These are phyloP conservation scores for Sclerotinia glacialis DNA, from an alignment of 2,329 filamentous ascomycete species.

Conservation along the genomic window DNA sequence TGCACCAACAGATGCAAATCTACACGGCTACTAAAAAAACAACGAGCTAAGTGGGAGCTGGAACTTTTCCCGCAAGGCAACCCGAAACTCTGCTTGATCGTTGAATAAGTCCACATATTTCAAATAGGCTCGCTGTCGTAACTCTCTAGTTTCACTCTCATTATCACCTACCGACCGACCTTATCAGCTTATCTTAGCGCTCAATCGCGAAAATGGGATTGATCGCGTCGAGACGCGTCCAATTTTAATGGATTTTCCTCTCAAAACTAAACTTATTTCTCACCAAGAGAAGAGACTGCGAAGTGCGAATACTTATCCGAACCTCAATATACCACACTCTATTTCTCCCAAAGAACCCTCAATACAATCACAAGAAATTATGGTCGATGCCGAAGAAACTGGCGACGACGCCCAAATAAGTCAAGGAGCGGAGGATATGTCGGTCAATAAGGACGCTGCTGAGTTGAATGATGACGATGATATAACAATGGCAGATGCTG, in stretches of 20 bases:
- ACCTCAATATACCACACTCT: constrained; percentile 47
- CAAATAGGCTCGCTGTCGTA: background rate
- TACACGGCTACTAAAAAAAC: background rate
- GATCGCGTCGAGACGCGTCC: constrained; percentile 17
- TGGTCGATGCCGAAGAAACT: constrained; percentile 37
- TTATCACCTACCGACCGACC: background rate
- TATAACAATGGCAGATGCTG: constrained; percentile 34
- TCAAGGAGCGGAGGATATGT: constrained; percentile 14
- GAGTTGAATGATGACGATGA: constrained; percentile 29
- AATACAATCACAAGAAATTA: constrained; percentile 42
- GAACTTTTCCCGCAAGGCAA: background rate
- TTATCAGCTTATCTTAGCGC: constrained; percentile 23
- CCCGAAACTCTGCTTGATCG: background rate
- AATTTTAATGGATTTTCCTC: constrained; percentile 18
- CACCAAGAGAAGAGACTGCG: too few species aligned
- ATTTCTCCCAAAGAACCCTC: constrained; percentile 38
- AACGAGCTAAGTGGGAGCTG: too few species aligned
- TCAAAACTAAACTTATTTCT: constrained; percentile 1
- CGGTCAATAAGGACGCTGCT: constrained; percentile 23
- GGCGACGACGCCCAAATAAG: constrained; percentile 30
- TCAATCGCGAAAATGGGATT: background rate
- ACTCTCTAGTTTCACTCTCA: too few species aligned
- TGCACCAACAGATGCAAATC: too few species aligned
- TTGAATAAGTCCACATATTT: background rate
- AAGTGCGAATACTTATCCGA: background rate